These are phyloP conservation scores for Yamadazyma siamensis DNA, from an alignment of 1,139 yeast genomes.

Conservation along the genomic window DNA sequence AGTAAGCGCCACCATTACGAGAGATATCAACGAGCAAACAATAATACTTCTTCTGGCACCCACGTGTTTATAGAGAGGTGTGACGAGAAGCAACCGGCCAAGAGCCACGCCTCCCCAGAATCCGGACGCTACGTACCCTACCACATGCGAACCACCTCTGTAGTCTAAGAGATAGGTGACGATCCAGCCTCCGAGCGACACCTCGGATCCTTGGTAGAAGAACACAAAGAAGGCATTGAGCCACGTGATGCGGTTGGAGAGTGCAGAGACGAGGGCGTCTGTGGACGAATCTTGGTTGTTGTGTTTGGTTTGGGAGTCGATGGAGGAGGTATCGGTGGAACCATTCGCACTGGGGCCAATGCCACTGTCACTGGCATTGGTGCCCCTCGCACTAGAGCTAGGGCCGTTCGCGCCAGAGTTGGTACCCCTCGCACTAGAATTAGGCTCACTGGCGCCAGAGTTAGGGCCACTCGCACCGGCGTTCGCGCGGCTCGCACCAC, in stretches of 20 bases:
- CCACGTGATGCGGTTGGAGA: slow-evolving; percentile 51
- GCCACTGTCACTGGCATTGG: no score
- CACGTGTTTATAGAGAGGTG: slow-evolving; percentile 33
- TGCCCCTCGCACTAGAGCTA: no score
- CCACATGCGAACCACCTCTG: slow-evolving; percentile 44
- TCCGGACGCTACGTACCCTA: slow-evolving; percentile 68
- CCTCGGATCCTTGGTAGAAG: slow-evolving; percentile 68
- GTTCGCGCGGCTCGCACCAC: no score
- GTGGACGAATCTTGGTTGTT: background rate
- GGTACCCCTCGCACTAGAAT: no score
- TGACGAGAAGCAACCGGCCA: slow-evolving; percentile 52
- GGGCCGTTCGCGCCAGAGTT: no score
- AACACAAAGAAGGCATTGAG: slow-evolving; percentile 49
- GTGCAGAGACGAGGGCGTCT: slow-evolving; percentile 23
- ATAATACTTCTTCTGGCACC: slow-evolving; percentile 51
- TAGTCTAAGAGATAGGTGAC: slow-evolving; percentile 59
- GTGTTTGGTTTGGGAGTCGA: background rate
- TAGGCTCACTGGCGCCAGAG: no score
- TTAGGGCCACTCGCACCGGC: no score
- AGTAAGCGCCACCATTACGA: slow-evolving; percentile 33
- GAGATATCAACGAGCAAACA: slow-evolving; percentile 28
- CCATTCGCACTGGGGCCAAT: no score
- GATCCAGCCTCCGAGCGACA: slow-evolving; percentile 68
- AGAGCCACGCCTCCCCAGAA: slow-evolving; percentile 69
- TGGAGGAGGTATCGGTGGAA: slow-evolving; percentile 1